Conservation (phyloP, 1,284 basidiomycete genomes). For the Ustilago crameri region DNA sequence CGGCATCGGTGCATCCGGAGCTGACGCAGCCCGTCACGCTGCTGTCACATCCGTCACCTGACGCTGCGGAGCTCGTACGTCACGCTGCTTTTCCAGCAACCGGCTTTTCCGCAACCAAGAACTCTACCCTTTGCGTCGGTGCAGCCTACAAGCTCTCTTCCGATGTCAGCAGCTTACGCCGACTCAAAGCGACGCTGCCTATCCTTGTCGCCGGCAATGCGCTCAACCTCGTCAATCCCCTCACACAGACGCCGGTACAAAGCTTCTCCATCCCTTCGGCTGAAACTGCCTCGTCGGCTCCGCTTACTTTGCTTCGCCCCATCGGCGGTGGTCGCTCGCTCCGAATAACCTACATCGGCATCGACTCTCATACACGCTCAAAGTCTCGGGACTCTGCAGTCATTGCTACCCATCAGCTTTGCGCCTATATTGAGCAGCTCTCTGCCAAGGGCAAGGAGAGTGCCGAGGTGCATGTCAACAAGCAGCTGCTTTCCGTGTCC, state of each 20-base stretch:
- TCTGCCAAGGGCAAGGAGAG: conserved; percentile 48
- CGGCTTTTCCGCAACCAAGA: conserved; percentile 25
- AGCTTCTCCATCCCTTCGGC: conserved; percentile 41
- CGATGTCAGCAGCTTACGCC: conserved; percentile 25
- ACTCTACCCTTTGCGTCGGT: conserved; percentile 28
- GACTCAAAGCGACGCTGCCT: conserved; percentile 41
- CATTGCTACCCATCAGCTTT: conserved; percentile 22
- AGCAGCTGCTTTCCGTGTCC: conserved; percentile 23
- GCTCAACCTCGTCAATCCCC: conserved; percentile 48
- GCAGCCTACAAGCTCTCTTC: conserved; percentile 48
- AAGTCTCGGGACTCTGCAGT: conserved; percentile 22
- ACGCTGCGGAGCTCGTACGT: conserved; percentile 29
- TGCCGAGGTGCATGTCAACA: conserved; percentile 31
- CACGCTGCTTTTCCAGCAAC: conserved; percentile 34
- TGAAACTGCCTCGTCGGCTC: conserved; percentile 32
- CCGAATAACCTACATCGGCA: conserved; percentile 36
- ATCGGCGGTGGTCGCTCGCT: conserved; percentile 22
- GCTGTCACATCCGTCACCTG: conserved; percentile 24
- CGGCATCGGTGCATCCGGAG: conserved; percentile 26
- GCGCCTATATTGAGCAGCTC: conserved; percentile 43
- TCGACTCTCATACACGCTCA: conserved; percentile 20
- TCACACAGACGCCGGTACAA: conserved; percentile 41
- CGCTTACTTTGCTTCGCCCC: conserved; percentile 35
- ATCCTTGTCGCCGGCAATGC: conserved; percentile 36
- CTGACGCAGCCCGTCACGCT: conserved; percentile 38